Conservation (phyloP, 768 basidiomycete species). For the Suillus variegatus region DNA sequence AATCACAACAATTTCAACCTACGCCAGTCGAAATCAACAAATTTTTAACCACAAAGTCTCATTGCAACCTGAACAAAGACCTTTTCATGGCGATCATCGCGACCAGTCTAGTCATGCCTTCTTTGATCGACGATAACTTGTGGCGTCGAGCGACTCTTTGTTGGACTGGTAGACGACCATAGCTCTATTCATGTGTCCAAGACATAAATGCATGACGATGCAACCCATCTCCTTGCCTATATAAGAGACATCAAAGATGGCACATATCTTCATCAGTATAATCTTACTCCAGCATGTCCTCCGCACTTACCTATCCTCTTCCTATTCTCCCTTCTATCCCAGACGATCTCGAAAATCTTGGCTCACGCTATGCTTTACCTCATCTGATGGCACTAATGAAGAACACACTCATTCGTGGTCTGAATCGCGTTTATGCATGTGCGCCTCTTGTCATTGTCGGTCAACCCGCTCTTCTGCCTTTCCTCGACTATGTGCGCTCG, state of each 20-base stretch:
- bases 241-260: background rate
- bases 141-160: background rate
- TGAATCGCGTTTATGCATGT: slow-evolving; percentile 7
- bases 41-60: background rate
- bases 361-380: slow-evolving; percentile 7
- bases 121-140: background rate
- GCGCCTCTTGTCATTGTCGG: slow-evolving; percentile 3
- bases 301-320: slow-evolving; percentile 8
- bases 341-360: slow-evolving; percentile 7
- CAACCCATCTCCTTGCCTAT: background rate
- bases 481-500: slow-evolving; percentile 9
- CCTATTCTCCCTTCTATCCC: slow-evolving; percentile 8
- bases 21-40: background rate
- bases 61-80: background rate
- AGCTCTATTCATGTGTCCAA: background rate
- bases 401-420: slow-evolving; percentile 12
- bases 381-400: slow-evolving; percentile 13
- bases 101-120: background rate
- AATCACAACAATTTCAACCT: background rate
- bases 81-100: background rate
- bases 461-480: background rate
- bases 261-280: background rate
- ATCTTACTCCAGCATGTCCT: background rate
- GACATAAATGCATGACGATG: background rate
- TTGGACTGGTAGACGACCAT: background rate